Evolutionary conservation across 306 rosid species (phyloP).

Genomic region (Elaeagnus macrophylla): DNA sequence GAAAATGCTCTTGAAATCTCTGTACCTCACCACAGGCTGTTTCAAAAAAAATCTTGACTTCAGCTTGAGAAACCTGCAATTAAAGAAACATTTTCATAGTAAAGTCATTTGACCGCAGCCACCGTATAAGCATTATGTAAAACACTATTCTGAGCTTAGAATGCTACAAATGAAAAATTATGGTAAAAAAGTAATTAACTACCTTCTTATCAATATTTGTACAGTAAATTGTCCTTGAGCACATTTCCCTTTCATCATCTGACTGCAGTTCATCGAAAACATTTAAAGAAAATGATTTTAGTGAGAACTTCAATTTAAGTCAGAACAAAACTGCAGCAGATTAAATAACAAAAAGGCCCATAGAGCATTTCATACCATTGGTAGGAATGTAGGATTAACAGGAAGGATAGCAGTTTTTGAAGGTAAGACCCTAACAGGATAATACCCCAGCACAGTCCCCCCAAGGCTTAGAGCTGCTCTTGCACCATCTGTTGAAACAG

Average conservation of each 20-base stretch:
- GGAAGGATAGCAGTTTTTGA: slow-evolving; percentile 98
- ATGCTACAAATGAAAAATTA: neutral
- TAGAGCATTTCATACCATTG: slow-evolving; percentile 48
- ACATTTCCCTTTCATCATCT: slow-evolving; percentile 96
- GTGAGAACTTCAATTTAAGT: slow-evolving; percentile 12
- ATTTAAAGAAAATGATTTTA: slow-evolving; percentile 14
- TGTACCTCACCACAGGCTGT: slow-evolving; percentile 88
- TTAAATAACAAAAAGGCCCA: too few relatives aligned
- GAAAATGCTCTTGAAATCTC: slow-evolving; percentile 5
- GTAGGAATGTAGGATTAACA: slow-evolving; percentile 93
- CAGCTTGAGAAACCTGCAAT: slow-evolving; percentile 81
- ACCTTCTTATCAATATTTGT: slow-evolving; percentile 98
- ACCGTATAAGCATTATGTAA: neutral
- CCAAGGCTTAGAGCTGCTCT: slow-evolving; percentile 81
- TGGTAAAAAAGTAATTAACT: slow-evolving; percentile 3
- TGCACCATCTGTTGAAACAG: slow-evolving; percentile 67
- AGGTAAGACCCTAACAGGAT: slow-evolving; percentile 93
- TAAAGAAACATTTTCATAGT: neutral
- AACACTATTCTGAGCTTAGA: too few relatives aligned
- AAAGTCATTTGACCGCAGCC: slow-evolving; percentile 12
- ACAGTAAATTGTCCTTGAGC: slow-evolving; percentile 87
- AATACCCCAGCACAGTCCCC: slow-evolving; percentile 87
- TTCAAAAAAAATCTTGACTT: slow-evolving; percentile 89
- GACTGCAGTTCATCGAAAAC: slow-evolving; percentile 43
- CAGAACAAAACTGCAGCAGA: neutral